Evolutionary conservation across 2,329 filamentous ascomycete species (phyloP).

Genomic region (Epichloe bromicola): DNA sequence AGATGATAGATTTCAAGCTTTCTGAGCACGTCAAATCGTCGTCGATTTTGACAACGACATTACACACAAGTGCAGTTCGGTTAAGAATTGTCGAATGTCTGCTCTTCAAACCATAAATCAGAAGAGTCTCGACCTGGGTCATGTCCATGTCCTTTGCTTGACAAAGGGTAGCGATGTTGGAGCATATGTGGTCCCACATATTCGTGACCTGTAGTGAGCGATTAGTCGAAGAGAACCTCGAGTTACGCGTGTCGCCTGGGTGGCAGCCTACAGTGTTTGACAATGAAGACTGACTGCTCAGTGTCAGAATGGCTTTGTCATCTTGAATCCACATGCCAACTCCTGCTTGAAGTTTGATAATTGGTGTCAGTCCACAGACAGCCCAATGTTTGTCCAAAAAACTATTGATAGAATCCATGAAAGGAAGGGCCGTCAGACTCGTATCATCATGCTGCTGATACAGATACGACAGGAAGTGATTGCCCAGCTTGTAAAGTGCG

Average conservation of each 20-base stretch:
- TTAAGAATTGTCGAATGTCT: slow-evolving; percentile 43
- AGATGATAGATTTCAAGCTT: slow-evolving; percentile 47
- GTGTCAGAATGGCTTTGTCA: slow-evolving; percentile 26
- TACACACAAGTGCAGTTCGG: slow-evolving; percentile 48
- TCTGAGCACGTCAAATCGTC: slow-evolving; percentile 50
- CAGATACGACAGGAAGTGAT: slow-evolving; percentile 35
- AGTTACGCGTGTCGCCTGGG: background rate
- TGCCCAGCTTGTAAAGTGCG: slow-evolving; percentile 49
- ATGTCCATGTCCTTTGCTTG: slow-evolving; percentile 32
- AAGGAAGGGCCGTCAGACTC: slow-evolving; percentile 12
- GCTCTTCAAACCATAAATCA: slow-evolving; percentile 44
- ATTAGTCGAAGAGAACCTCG: slow-evolving; percentile 13
- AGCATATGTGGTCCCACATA: slow-evolving; percentile 38
- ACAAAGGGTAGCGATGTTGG: slow-evolving; percentile 21
- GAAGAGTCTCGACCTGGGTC: slow-evolving; percentile 37
- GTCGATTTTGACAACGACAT: slow-evolving; percentile 49
- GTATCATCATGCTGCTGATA: slow-evolving; percentile 35
- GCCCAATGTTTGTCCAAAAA: slow-evolving; percentile 16
- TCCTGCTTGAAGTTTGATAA: slow-evolving; percentile 49
- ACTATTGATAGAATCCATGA: slow-evolving; percentile 18
- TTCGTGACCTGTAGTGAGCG: background rate
- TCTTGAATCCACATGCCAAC: slow-evolving; percentile 54
- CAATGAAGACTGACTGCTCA: slow-evolving; percentile 25
- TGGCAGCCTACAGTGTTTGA: slow-evolving; percentile 25
- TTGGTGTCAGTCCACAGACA: slow-evolving; percentile 25